A percentile compares a stretch with the other conserved stretches of the same genome.
Evolutionary conservation across 495 filamentous ascomycete genomes (phyloP).

Genomic region (Aspergillus indologenus): DNA sequence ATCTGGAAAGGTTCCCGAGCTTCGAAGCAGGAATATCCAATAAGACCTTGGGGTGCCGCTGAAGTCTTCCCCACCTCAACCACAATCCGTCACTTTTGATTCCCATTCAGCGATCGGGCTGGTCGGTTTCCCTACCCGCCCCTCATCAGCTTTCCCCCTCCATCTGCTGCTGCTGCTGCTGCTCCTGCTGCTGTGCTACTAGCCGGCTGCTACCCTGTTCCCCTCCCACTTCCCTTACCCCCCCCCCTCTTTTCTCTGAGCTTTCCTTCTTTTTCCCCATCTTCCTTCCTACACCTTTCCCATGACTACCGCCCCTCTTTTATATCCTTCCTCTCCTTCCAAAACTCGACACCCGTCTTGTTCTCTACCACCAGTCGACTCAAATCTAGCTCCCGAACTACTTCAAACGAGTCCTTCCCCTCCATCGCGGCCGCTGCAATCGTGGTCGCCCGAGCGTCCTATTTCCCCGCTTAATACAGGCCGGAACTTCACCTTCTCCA

Average conservation of each 20-base stretch:
- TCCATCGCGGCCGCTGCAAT: slow-evolving; percentile 14
- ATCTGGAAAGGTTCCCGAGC: background rate
- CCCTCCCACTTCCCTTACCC: slow-evolving; percentile 3
- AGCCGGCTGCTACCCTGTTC: slow-evolving; percentile 8
- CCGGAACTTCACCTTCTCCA: slow-evolving; percentile 34
- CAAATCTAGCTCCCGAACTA: slow-evolving; percentile 10
- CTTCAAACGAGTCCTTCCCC: slow-evolving; percentile 15
- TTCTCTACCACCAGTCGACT: slow-evolving; percentile 3
- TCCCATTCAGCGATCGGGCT: background rate
- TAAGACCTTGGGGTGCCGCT: background rate
- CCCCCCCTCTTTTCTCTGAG: slow-evolving; percentile 6
- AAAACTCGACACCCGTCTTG: background rate
- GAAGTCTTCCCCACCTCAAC: background rate
- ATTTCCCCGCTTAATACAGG: slow-evolving; percentile 25
- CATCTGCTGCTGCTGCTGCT: slow-evolving; percentile 14
- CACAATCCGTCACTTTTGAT: background rate
- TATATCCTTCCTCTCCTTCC: background rate
- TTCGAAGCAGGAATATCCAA: background rate
- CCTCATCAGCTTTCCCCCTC: slow-evolving; percentile 16
- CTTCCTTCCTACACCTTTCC: background rate
- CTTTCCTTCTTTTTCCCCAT: slow-evolving; percentile 3
- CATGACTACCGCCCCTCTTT: slow-evolving; percentile 4
- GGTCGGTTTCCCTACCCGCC: slow-evolving; percentile 28
- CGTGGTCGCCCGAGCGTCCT: slow-evolving; percentile 15
- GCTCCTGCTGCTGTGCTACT: slow-evolving; percentile 2